Evolutionary conservation across 768 basidiomycete genomes (phyloP).

Genomic region (Tricholoma matsutake): DNA sequence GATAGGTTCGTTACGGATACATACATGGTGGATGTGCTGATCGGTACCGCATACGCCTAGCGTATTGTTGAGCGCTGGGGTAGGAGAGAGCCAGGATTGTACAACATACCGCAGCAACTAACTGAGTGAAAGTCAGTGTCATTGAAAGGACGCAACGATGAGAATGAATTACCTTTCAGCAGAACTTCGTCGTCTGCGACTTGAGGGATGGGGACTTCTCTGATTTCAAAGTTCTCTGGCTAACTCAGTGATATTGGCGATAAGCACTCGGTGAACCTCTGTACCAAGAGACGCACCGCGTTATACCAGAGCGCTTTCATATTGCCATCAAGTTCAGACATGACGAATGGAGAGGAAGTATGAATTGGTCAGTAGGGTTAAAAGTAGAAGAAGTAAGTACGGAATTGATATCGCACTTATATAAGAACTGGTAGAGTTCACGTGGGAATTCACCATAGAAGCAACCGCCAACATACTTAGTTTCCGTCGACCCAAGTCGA

Average conservation of each 20-base stretch:
- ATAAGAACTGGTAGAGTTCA: not conserved
- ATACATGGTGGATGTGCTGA: conserved; percentile 59
- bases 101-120: conserved; percentile 38
- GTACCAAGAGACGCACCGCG: conserved; percentile 35
- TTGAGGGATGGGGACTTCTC: conserved; percentile 63
- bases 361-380: not conserved
- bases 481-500: too few relatives aligned
- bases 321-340: conserved; percentile 39
- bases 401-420: not conserved
- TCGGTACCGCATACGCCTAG: conserved; percentile 59
- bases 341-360: conserved; percentile 17
- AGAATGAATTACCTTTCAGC: conserved; percentile 50
- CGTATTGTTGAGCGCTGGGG: not conserved
- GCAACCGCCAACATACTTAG: not conserved
- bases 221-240: conserved; percentile 67
- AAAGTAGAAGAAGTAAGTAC: not conserved
- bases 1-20: conserved; percentile 4
- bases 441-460: not conserved
- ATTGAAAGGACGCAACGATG: not conserved
- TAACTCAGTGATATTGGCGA: conserved; percentile 22
- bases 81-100: not conserved
- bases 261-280: conserved; percentile 11
- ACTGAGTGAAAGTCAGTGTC: conserved; percentile 27
- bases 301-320: conserved; percentile 71
- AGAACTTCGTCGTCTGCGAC: conserved; percentile 69